These are phyloP conservation scores for Chlorella sp. DNA, from an alignment of 139 green algal genomes.

Conservation along the genomic window DNA sequence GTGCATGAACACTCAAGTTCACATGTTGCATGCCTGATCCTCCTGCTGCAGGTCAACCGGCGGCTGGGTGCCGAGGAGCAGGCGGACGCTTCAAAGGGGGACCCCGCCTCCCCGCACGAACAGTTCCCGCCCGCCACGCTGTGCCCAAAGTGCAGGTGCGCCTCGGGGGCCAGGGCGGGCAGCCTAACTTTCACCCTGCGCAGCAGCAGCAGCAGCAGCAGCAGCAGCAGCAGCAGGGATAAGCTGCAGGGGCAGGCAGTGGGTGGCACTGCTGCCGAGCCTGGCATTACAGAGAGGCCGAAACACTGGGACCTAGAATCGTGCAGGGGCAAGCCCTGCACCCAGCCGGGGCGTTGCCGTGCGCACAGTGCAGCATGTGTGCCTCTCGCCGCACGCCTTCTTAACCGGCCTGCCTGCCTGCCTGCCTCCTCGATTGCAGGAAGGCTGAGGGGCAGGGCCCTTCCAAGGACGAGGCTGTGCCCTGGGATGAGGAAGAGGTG, in stretches of 20 bases:
- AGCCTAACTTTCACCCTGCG: background rate
- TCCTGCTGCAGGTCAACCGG: conserved; percentile 66
- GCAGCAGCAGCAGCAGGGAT: background rate
- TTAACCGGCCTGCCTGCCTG: background rate
- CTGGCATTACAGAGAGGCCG: too few species aligned
- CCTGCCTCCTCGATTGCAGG: background rate
- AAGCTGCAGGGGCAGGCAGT: too few species aligned
- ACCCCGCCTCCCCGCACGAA: conserved; percentile 74
- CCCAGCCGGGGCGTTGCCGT: too few species aligned
- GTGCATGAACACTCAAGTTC: background rate
- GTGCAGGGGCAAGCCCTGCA: too few species aligned
- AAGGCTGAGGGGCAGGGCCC: background rate
- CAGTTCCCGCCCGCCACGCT: conserved; percentile 61
- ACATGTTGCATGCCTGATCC: background rate
- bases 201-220: background rate
- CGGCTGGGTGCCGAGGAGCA: conserved; percentile 60
- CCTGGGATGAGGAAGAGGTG: conserved; percentile 59
- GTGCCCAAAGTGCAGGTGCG: conserved; percentile 51
- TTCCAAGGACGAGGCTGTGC: background rate
- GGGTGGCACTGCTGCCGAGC: too few species aligned
- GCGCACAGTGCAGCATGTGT: background rate
- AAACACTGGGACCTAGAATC: too few species aligned
- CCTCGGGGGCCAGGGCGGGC: background rate
- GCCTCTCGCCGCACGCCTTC: background rate
- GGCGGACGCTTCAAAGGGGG: conserved; percentile 54